Base-by-base conservation (phyloP, 179 eudicot species). In the Spinacia oleracea region DNA sequence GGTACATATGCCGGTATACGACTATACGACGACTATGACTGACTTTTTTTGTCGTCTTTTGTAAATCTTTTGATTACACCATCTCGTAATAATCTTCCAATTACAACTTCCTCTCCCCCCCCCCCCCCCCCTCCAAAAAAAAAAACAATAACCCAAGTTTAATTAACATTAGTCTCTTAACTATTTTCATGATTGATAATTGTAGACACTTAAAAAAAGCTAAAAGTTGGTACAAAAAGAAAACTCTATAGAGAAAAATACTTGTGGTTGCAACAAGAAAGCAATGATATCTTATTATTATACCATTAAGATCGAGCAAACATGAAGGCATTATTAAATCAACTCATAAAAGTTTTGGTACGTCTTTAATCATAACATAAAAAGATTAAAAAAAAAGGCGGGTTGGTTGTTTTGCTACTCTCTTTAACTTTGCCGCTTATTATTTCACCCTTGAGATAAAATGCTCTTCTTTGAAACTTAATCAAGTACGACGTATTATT, bases 271-370 rank as follows among this genome's bases (percentile, higher is more conserved):
- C 50, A 71, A 71, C 74, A 46, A 71, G 74, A 71, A 71, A 71
- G 40, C 31, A 71, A 71, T 71, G 8, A 71, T 71, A 6, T 16
- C 18, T 71, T 46, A 71, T 71, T 27, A 71, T 71, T 31, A 71
- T 16, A 48, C 25, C 7, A 71, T 48, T 31, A 29, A 71, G 50
- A 71, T 42, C 42, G 11, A 50, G 59, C 53, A 71, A 71, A 71
- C 74, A 71, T 71, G 74, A 71, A 50, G 74, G 40, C 40, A 71
- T 71, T 48, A 71, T 71, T 71, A 40, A 31, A 50, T 71, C 20
- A 45, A 15, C 40, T 46, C 35, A 48, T 71, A 48, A 46, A 70
- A 48, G 21, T 27, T 71, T 50, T 29, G 60, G 21, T 48, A 48
- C 40, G 38, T 18, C 25, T 31, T 27, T 48, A 71, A 48, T 21